Evolutionary conservation across 352 stramenopile genomes (phyloP).

Genomic region (Phytophthora hybrid): DNA sequence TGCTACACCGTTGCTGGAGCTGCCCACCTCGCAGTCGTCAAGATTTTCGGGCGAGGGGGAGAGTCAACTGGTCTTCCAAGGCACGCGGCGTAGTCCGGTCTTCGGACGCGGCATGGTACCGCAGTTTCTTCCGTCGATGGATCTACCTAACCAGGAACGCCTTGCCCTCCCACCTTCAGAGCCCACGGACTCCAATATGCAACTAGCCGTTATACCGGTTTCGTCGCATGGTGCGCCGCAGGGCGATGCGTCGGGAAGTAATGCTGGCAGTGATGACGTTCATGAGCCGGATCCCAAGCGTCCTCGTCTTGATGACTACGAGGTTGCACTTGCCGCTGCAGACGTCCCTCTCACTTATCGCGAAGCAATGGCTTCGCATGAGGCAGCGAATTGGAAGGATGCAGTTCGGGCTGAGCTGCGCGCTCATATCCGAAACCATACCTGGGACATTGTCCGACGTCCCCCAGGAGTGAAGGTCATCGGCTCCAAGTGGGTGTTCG

Average conservation of each 20-base stretch:
- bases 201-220: background rate
- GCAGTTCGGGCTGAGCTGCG: conserved; percentile 8
- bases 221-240: background rate
- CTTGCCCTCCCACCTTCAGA: background rate
- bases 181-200: background rate
- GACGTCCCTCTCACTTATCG: conserved; percentile 7
- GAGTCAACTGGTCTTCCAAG: background rate
- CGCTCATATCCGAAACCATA: conserved; percentile 19
- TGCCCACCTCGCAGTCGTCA: background rate
- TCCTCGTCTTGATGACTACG: conserved; percentile 8
- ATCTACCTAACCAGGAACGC: background rate
- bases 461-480: conserved; percentile 9
- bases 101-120: background rate
- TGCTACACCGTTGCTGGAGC: background rate
- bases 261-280: background rate
- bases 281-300: conserved; percentile 8
- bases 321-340: background rate
- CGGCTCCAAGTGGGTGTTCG: conserved; percentile 26
- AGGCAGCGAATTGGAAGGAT: conserved; percentile 12
- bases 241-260: background rate
- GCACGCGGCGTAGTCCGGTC: background rate
- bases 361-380: conserved; percentile 7
- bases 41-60: background rate
- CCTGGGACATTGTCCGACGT: conserved; percentile 22
- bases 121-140: conserved; percentile 1